Percentiles rank a stretch among this genome's conserved stretches.
Conservation (phyloP, 2,329 filamentous ascomycete genomes). For the Colletotrichum sp. region DNA sequence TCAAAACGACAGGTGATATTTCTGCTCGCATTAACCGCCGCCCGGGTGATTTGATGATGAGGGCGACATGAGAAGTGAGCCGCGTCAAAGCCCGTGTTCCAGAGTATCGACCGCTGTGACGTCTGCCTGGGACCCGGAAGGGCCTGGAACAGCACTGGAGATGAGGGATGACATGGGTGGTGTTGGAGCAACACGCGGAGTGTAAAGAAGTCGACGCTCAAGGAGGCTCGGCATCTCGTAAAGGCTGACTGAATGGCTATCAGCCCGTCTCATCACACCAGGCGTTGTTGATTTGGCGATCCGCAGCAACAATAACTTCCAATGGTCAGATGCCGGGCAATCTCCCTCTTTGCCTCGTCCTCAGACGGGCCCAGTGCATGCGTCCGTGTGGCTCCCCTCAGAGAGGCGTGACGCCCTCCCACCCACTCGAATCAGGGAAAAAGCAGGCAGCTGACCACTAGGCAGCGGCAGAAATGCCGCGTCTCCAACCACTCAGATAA, state of each 20-base stretch:
- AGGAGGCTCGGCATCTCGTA: slow-evolving; percentile 8
- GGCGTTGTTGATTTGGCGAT: background rate
- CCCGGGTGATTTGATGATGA: background rate
- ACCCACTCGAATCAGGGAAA: slow-evolving; percentile 1
- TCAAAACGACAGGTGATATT: background rate
- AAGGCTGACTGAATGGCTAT: background rate
- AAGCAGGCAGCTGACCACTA: slow-evolving; percentile 16
- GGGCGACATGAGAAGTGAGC: slow-evolving; percentile 10
- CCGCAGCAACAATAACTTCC: background rate
- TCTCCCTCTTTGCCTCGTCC: background rate
- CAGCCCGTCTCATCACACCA: background rate
- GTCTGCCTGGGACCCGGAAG: background rate
- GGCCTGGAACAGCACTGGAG: background rate
- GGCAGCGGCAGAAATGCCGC: slow-evolving; percentile 9
- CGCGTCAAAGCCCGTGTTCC: slow-evolving; percentile 1
- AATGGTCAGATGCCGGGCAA: background rate
- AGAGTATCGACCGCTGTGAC: slow-evolving; percentile 5
- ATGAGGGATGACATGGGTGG: slow-evolving; percentile 8
- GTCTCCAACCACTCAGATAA: slow-evolving; percentile 20
- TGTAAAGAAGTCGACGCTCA: background rate
- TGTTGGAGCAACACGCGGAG: slow-evolving; percentile 4
- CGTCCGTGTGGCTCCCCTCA: background rate
- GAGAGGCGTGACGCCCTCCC: background rate
- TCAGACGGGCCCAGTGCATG: slow-evolving; percentile 3
- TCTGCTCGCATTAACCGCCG: background rate